Conservation (phyloP, 169 alveolate species). For the Ichthyophthirius multifiliis region DNA sequence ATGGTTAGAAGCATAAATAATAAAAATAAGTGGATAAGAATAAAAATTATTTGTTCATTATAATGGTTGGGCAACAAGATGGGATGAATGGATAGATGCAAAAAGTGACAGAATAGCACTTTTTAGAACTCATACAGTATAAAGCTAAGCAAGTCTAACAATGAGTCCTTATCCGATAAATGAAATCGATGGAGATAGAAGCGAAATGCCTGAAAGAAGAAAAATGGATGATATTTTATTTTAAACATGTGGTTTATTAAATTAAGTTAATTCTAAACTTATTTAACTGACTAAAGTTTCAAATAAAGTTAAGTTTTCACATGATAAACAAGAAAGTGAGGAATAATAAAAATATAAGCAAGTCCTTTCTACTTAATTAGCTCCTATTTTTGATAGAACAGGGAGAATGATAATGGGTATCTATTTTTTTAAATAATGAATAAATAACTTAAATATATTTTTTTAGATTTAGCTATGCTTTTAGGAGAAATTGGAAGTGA, state of each 20-base stretch:
- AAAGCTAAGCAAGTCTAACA: constrained; percentile 58
- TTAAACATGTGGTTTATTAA: constrained; percentile 36
- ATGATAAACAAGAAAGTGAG: neutral
- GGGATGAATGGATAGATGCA: constrained; percentile 89
- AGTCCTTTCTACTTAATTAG: constrained; percentile 65
- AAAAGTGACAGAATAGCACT: constrained; percentile 72
- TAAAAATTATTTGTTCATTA: constrained; percentile 75
- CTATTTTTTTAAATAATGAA: neutral
- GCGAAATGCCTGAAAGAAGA: constrained; percentile 43
- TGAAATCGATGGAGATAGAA: constrained; percentile 74
- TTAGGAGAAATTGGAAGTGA: neutral
- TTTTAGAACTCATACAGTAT: constrained; percentile 78
- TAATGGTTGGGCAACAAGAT: constrained; percentile 89
- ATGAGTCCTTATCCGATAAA: constrained; percentile 78
- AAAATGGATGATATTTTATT: constrained; percentile 47
- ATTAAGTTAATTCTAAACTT: constrained; percentile 24
- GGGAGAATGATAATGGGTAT: constrained; percentile 79
- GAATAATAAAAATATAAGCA: constrained; percentile 35
- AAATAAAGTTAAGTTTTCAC: neutral
- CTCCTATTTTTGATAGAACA: constrained; percentile 82
- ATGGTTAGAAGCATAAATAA: constrained; percentile 87
- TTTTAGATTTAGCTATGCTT: neutral
- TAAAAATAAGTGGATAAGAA: constrained; percentile 54
- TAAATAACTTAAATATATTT: neutral
- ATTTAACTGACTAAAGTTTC: constrained; percentile 28